These are phyloP conservation scores for Monilinia fructigena DNA, from an alignment of 2,329 filamentous ascomycete genomes.

Conservation along the genomic window DNA sequence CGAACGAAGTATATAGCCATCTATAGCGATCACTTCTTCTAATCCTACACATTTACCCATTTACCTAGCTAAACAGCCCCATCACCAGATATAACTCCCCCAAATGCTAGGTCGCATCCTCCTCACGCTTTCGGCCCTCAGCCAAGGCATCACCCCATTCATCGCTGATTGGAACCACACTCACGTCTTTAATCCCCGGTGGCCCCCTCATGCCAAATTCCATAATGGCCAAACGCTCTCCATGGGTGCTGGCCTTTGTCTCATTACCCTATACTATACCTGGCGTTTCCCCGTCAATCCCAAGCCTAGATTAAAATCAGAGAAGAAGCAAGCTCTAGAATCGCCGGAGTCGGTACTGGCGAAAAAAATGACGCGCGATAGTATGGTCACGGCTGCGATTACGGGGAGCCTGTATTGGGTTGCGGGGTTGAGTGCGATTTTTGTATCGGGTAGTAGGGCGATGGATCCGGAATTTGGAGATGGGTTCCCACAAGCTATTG, in stretches of 20 bases:
- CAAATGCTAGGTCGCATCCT: slow-evolving; percentile 29
- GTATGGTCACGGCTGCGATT: slow-evolving; percentile 40
- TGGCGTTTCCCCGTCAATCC: slow-evolving; percentile 29
- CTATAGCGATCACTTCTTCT: neutral
- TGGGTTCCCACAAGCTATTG: slow-evolving; percentile 41
- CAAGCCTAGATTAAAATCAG: neutral
- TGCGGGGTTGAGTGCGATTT: slow-evolving; percentile 45
- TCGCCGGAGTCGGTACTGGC: neutral
- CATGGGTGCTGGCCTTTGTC: slow-evolving; percentile 45
- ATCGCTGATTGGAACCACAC: slow-evolving; percentile 45
- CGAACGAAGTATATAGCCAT: neutral
- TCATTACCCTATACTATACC: slow-evolving; percentile 43
- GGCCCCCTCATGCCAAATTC: slow-evolving; percentile 52
- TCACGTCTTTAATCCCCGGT: slow-evolving; percentile 49
- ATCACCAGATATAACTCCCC: neutral
- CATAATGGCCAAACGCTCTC: slow-evolving; percentile 55
- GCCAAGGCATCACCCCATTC: slow-evolving; percentile 31
- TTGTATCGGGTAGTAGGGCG: slow-evolving; percentile 47
- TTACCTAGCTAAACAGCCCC: neutral
- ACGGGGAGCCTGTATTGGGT: slow-evolving; percentile 47
- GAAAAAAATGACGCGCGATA: slow-evolving; percentile 24
- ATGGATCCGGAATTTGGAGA: slow-evolving; percentile 49
- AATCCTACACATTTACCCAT: neutral
- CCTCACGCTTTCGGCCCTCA: slow-evolving; percentile 32
- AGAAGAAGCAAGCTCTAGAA: neutral